Evolutionary conservation across 2,329 filamentous ascomycete genomes (phyloP).

Genomic region (Pseudopithomyces chartarum): DNA sequence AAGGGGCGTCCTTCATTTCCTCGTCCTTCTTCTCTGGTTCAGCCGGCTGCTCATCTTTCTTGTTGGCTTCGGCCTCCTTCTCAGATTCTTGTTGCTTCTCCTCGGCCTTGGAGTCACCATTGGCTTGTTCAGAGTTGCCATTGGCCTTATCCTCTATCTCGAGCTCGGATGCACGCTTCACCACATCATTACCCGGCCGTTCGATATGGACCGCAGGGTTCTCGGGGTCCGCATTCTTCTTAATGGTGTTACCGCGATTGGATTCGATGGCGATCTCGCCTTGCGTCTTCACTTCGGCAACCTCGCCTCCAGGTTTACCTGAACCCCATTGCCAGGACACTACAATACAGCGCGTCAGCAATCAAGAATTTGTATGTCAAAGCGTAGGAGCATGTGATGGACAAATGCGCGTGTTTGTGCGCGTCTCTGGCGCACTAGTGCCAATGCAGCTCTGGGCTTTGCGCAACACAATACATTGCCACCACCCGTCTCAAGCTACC

Average conservation of each 20-base stretch:
- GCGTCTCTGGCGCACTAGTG: slow-evolving; percentile 10
- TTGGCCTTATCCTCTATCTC: slow-evolving; percentile 56
- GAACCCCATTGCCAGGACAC: slow-evolving; percentile 68
- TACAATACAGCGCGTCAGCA: slow-evolving; percentile 34
- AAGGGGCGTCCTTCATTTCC: slow-evolving; percentile 37
- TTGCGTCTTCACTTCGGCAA: slow-evolving; percentile 61
- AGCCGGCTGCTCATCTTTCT: slow-evolving; percentile 26
- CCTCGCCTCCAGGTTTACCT: slow-evolving; percentile 61
- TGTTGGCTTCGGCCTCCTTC: slow-evolving; percentile 29
- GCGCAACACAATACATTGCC: neutral
- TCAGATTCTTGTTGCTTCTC: slow-evolving; percentile 32
- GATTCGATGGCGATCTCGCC: slow-evolving; percentile 66
- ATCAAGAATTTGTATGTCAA: neutral
- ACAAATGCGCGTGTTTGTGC: slow-evolving; percentile 20
- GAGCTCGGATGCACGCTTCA: slow-evolving; percentile 66
- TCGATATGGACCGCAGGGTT: slow-evolving; percentile 66
- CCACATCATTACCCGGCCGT: slow-evolving; percentile 66
- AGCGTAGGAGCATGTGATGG: slow-evolving; percentile 27
- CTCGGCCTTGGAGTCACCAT: slow-evolving; percentile 43
- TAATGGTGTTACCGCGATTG: slow-evolving; percentile 67
- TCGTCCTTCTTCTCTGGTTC: slow-evolving; percentile 45
- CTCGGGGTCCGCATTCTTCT: slow-evolving; percentile 64
- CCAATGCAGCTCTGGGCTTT: slow-evolving; percentile 4
- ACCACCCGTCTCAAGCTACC: neutral
- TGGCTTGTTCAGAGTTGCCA: slow-evolving; percentile 38